Percentiles rank a stretch among this genome's conserved stretches.
Evolutionary conservation across 495 filamentous ascomycete species (phyloP).

Genomic region (Xylaria longipes): DNA sequence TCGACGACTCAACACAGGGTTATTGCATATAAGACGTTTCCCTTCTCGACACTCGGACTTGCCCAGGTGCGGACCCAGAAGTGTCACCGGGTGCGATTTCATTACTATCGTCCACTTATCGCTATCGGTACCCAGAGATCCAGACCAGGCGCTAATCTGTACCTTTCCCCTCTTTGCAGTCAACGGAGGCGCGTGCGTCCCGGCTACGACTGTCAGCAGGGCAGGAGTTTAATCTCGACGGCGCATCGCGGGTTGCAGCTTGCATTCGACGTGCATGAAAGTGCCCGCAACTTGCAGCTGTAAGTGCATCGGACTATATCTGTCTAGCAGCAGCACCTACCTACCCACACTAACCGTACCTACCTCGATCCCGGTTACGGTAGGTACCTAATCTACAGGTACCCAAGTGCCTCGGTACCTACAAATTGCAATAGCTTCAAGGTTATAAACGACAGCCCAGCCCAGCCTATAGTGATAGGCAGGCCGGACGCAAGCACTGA

Average conservation of each 20-base stretch:
- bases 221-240: conserved; percentile 13
- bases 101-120: conserved; percentile 9
- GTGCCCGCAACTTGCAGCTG: conserved; percentile 4
- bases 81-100: conserved; percentile 15
- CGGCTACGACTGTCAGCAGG: conserved; percentile 13
- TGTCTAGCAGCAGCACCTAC: too few species aligned
- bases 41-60: conserved; percentile 4
- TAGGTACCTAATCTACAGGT: not conserved
- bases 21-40: conserved; percentile 1
- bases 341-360: conserved; percentile 6
- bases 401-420: not conserved
- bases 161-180: conserved; percentile 11
- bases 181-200: conserved; percentile 5
- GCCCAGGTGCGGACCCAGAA: conserved; percentile 7
- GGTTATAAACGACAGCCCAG: not conserved
- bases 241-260: conserved; percentile 4
- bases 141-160: conserved; percentile 20
- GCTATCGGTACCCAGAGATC: conserved; percentile 7
- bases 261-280: conserved; percentile 19
- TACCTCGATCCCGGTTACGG: not conserved
- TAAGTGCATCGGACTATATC: conserved; percentile 16
- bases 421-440: not conserved
- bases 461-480: not conserved
- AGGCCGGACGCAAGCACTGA: not conserved
- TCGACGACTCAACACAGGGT: not conserved